Conservation (phyloP, 495 filamentous ascomycete species). For the Penicillium samsonianum region DNA sequence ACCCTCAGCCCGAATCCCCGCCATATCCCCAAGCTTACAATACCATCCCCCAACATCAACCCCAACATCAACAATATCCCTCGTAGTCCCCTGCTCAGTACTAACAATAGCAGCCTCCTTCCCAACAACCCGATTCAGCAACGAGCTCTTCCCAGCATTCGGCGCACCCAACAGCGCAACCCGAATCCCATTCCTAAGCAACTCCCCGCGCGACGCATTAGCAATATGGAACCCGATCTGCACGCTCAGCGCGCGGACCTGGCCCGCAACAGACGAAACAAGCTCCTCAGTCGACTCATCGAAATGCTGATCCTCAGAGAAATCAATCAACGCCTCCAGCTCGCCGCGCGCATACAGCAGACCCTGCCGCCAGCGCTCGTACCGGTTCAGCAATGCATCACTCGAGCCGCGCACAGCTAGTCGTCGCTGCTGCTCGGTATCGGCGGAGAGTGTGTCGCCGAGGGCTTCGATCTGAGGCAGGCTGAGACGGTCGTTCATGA, state of each 20-base stretch:
- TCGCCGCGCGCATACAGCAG: conserved; percentile 84
- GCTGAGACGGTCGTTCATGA: conserved; percentile 81
- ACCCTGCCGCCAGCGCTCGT: conserved; percentile 79
- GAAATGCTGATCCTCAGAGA: conserved; percentile 95
- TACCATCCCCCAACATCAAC: conserved; percentile 88
- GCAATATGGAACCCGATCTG: conserved; percentile 66
- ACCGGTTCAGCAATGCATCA: conserved; percentile 68
- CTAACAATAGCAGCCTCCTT: conserved; percentile 95
- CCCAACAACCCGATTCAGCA: conserved; percentile 90
- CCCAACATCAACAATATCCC: conserved; percentile 91
- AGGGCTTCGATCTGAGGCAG: conserved; percentile 94
- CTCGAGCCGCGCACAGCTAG: conserved; percentile 78
- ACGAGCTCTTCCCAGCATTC: conserved; percentile 92
- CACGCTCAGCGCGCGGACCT: conserved; percentile 59
- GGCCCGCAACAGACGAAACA: conserved; percentile 62
- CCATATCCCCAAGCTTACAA: conserved; percentile 89
- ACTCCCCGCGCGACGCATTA: conserved; percentile 80
- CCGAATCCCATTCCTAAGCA: conserved; percentile 81
- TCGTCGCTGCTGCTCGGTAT: conserved; percentile 91
- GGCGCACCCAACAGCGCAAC: conserved; percentile 87
- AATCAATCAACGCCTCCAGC: conserved; percentile 94
- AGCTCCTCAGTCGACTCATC: conserved; percentile 80
- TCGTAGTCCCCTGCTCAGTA: conserved; percentile 84
- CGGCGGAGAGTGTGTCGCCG: conserved; percentile 78
- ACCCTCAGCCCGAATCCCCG: conserved; percentile 66